These are phyloP conservation scores for Kodamaea kakaduensis DNA, from an alignment of 805 yeast genomes.

Conservation along the genomic window DNA sequence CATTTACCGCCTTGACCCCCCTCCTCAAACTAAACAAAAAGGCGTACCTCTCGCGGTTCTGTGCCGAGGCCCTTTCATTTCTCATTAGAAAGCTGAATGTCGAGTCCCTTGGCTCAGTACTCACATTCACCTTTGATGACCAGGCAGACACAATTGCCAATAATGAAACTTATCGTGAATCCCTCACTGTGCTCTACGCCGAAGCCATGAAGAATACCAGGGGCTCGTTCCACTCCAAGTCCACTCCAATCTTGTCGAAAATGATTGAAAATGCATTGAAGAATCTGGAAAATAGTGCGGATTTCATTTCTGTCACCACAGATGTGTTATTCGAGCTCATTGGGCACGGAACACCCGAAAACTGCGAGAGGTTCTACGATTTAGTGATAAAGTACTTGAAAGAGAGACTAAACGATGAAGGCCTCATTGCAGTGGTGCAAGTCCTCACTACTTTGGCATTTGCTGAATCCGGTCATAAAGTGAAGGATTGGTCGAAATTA, in stretches of 20 bases:
- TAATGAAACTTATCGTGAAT: slow-evolving; percentile 48
- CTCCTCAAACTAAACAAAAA: slow-evolving; percentile 55
- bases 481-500: slow-evolving; percentile 47
- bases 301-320: slow-evolving; percentile 35
- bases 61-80: slow-evolving; percentile 88
- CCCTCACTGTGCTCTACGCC: slow-evolving; percentile 59
- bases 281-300: slow-evolving; percentile 9
- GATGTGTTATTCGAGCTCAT: slow-evolving; percentile 56
- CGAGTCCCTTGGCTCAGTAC: slow-evolving; percentile 43
- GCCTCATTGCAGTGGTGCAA: slow-evolving; percentile 24
- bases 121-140: slow-evolving; percentile 40
- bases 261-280: slow-evolving; percentile 34
- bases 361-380: slow-evolving; percentile 43
- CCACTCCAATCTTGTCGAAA: slow-evolving; percentile 46
- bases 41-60: slow-evolving; percentile 69
- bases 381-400: slow-evolving; percentile 21
- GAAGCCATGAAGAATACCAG: slow-evolving; percentile 73
- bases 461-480: slow-evolving; percentile 68
- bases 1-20: slow-evolving; percentile 63
- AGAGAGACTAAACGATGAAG: slow-evolving; percentile 10
- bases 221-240: slow-evolving; percentile 71
- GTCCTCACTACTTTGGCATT: slow-evolving; percentile 49
- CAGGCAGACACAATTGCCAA: slow-evolving; percentile 28
- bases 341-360: slow-evolving; percentile 48
- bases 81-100: slow-evolving; percentile 64